phyloP scores from a whole-genome alignment of 2,329 filamentous ascomycete species.

The Capronia coronata region DNA sequence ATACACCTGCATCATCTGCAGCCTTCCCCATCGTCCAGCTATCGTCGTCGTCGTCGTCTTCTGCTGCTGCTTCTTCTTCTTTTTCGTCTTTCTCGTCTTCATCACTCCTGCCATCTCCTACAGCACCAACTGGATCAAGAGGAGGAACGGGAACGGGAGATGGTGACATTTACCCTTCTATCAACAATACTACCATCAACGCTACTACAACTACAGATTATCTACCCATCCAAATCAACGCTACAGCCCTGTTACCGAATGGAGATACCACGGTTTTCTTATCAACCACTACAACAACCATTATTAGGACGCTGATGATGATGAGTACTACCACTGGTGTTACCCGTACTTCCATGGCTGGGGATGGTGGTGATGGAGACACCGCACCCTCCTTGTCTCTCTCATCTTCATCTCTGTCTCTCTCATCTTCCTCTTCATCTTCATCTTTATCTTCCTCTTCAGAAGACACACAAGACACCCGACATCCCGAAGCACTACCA shows the following conservation, averaged over 20 bases:
- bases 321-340: too few species aligned
- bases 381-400: background rate
- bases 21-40: slow-evolving; percentile 9
- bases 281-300: slow-evolving; percentile 4
- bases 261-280: slow-evolving; percentile 21
- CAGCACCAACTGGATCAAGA: too few species aligned
- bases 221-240: slow-evolving; percentile 13
- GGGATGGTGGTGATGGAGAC: background rate
- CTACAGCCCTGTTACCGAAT: slow-evolving; percentile 23
- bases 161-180: too few species aligned
- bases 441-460: background rate
- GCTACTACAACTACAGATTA: background rate
- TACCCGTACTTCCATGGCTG: too few species aligned
- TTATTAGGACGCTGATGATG: too few species aligned
- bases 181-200: too few species aligned
- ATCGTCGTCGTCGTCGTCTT: background rate
- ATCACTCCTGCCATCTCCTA: too few species aligned
- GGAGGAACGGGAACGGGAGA: too few species aligned
- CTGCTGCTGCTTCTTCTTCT: background rate
- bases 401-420: background rate
- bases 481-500: background rate
- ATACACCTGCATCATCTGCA: slow-evolving; percentile 6
- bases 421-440: background rate
- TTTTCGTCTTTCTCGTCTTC: background rate
- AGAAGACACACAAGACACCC: background rate